phyloP scores from a whole-genome alignment of 768 basidiomycete genomes.

The Pleurotus eryngii region DNA sequence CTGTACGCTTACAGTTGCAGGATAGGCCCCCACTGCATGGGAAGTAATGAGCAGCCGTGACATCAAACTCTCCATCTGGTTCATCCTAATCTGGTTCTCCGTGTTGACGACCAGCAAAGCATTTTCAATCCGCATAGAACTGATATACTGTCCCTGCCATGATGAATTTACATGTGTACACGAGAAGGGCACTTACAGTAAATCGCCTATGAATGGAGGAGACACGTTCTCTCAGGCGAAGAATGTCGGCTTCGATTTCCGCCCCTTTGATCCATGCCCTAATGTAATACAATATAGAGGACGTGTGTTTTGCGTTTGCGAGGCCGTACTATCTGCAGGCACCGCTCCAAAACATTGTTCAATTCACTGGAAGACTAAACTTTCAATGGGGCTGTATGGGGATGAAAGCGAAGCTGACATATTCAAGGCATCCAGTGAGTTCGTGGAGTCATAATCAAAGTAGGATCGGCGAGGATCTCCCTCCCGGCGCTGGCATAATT shows the following conservation, averaged over 20 bases:
- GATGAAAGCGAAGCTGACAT: no score
- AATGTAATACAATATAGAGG: not conserved
- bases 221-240: not conserved
- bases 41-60: not conserved
- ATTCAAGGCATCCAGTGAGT: not conserved
- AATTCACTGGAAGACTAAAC: no score
- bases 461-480: not conserved
- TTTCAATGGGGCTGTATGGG: no score
- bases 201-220: not conserved
- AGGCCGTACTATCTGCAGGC: not conserved
- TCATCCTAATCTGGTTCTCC: not conserved
- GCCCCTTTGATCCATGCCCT: not conserved
- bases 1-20: no score
- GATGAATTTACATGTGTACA: no score
- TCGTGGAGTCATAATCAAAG: not conserved
- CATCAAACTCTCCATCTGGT: not conserved
- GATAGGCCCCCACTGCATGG: no score
- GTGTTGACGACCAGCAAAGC: not conserved
- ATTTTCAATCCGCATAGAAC: constrained; percentile 1
- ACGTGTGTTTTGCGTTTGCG: not conserved
- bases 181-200: not conserved
- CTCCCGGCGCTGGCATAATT: not conserved
- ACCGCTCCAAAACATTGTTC: not conserved
- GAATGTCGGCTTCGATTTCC: not conserved
- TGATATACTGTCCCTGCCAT: not conserved